Base-by-base conservation (phyloP, 106 monocot genomes). In the Alisma plantagoaquatica region DNA sequence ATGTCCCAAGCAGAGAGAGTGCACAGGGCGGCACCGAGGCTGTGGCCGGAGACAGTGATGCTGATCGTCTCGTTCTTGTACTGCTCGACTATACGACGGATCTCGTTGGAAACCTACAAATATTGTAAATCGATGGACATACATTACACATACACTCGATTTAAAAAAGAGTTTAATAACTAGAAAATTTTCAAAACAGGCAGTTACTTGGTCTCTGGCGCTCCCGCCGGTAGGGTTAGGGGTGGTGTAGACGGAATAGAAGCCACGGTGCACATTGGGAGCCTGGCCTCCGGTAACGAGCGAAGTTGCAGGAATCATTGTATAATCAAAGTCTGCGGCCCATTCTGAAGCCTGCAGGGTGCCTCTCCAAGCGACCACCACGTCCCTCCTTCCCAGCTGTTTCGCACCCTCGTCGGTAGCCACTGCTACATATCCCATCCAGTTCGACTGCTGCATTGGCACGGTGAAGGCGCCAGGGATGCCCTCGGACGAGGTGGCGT, bases 351-450 rank as follows among this genome's bases (percentile, higher is more conserved):
- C 25, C 38, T 24, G 33, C 56, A 76, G 1, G 53, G 88, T 83
- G 28, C 88, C 88, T 23, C 88, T 53, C 83, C 88, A 89, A 25
- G 73, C 88, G 32, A 89, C 55, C 33, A 79, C 31, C 22, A 89
- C 62, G 29, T 89, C 88, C 23, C 88, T 50, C 55, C 79, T 23
- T 18, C 88, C 88, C 12, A 79, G 21, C 47, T 18, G 72, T 29
- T 24, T 41, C 60, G 27, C 62, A 43, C 78, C 87, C 42, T 74
- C 71, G 22, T 83, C 83, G 0, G 76, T 76, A 3, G 80, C 74
- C 29, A 90, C 89, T 3, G 89, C 89, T 31, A 90, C 83, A 33
- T 60, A 90, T 9, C 89, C 89, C 32, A 83, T 76, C 79, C 83
- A 90, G 46, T 83, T 90, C 10, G 83, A 90, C 29, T 77, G 61